Conservation (phyloP, 805 yeast genomes). For the Metschnikowia similis region DNA sequence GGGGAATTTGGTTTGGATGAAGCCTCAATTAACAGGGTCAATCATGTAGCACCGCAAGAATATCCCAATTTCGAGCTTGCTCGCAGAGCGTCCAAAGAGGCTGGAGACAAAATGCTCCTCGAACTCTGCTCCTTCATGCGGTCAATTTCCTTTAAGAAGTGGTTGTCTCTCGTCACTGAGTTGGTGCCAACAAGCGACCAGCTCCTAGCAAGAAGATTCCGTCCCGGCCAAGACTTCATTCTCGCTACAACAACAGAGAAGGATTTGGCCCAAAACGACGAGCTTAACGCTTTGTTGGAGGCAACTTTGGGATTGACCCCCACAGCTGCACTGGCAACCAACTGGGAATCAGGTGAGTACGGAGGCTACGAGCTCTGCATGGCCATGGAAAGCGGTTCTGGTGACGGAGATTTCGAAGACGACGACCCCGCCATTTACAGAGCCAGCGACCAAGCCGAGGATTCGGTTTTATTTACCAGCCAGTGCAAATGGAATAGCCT, state of each 20-base stretch:
- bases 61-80: conserved; percentile 51
- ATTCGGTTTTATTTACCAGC: conserved; percentile 71
- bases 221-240: conserved; percentile 94
- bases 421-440: conserved; percentile 86
- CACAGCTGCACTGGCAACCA: conserved; percentile 43
- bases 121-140: conserved; percentile 56
- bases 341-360: conserved; percentile 84
- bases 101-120: conserved; percentile 40
- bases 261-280: conserved; percentile 31
- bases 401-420: conserved; percentile 42
- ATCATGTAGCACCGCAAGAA: conserved; percentile 45
- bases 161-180: conserved; percentile 62
- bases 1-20: conserved; percentile 32
- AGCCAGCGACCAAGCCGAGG: conserved; percentile 53
- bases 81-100: conserved; percentile 14
- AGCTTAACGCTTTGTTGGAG: conserved; percentile 53
- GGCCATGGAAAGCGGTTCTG: conserved; percentile 51
- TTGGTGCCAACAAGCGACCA: conserved; percentile 62
- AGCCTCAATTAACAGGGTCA: conserved; percentile 24
- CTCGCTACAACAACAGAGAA: conserved; percentile 68
- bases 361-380: conserved; percentile 96
- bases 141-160: conserved; percentile 61
- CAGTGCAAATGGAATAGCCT: conserved; percentile 84
- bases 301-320: conserved; percentile 84
- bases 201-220: conserved; percentile 73